phyloP scores from a whole-genome alignment of 352 stramenopile genomes.

The Phytophthora pseudosyringae region DNA sequence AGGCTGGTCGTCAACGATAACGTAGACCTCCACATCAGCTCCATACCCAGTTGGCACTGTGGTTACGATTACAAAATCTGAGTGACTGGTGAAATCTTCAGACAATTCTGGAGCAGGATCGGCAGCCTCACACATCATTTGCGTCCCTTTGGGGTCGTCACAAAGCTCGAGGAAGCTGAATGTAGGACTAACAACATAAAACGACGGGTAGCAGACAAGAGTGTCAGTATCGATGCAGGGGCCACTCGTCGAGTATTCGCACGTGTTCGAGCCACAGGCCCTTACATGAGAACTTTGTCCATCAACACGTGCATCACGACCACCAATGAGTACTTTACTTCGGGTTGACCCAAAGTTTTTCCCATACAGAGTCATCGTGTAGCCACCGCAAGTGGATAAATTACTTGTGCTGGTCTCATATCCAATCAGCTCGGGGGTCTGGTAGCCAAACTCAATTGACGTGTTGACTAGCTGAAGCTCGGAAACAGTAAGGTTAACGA shows the following conservation, averaged over 20 bases:
- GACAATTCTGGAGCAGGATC: slow-evolving; percentile 2
- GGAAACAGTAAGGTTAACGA: slow-evolving; percentile 46
- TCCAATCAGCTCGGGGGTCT: slow-evolving; percentile 44
- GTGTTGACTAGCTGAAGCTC: slow-evolving; percentile 39
- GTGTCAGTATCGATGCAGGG: slow-evolving; percentile 54
- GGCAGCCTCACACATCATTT: slow-evolving; percentile 41
- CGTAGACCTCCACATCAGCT: slow-evolving; percentile 42
- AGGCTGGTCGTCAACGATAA: slow-evolving; percentile 55
- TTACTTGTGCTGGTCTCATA: slow-evolving; percentile 55
- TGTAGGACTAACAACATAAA: slow-evolving; percentile 37
- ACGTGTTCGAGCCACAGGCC: slow-evolving; percentile 40
- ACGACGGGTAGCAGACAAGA: slow-evolving; percentile 59
- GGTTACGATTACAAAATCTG: slow-evolving; percentile 57
- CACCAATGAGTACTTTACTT: slow-evolving; percentile 55
- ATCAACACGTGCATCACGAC: slow-evolving; percentile 59
- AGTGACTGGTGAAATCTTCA: slow-evolving; percentile 51
- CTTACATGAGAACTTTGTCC: slow-evolving; percentile 43
- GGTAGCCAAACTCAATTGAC: slow-evolving; percentile 52
- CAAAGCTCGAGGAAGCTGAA: slow-evolving; percentile 49
- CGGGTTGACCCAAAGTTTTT: slow-evolving; percentile 64
- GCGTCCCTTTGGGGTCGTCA: slow-evolving; percentile 26
- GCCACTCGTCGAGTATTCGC: slow-evolving; percentile 54
- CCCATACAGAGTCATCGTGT: slow-evolving; percentile 62
- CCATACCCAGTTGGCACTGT: slow-evolving; percentile 58
- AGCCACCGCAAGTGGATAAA: slow-evolving; percentile 66